Percentiles rank a stretch among this genome's conserved stretches.
Evolutionary conservation across 2,329 filamentous ascomycete species (phyloP).

Genomic region (Gnomoniopsis smithogilvyi): DNA sequence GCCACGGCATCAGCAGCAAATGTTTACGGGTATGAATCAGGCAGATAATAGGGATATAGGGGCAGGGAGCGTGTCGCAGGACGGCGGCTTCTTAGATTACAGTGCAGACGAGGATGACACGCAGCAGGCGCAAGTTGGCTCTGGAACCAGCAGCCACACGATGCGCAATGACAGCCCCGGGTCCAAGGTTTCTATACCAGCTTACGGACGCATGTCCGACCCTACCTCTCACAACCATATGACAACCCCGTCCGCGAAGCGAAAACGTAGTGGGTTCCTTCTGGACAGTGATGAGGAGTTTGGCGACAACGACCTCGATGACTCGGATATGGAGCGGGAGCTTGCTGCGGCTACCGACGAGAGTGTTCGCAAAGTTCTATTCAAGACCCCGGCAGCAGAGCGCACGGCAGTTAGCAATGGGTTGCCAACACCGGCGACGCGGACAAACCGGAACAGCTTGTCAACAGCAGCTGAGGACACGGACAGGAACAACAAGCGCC

Average conservation of each 20-base stretch:
- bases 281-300: conserved; percentile 25
- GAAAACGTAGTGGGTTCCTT: conserved; percentile 23
- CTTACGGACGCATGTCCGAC: not conserved
- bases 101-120: not conserved
- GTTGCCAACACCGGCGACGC: conserved; percentile 29
- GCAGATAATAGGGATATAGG: not conserved
- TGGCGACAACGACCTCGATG: conserved; percentile 29
- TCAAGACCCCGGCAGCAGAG: conserved; percentile 26
- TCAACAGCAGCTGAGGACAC: conserved; percentile 15
- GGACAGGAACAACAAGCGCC: conserved; percentile 11
- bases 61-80: not conserved
- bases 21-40: conserved; percentile 7
- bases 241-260: conserved; percentile 26
- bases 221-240: not conserved
- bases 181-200: not conserved
- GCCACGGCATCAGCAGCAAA: not conserved
- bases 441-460: conserved; percentile 15
- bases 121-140: not conserved
- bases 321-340: conserved; percentile 37
- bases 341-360: conserved; percentile 33
- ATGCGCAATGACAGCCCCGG: not conserved
- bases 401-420: conserved; percentile 21
- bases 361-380: conserved; percentile 27
- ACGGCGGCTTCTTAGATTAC: not conserved
- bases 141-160: not conserved